A percentile compares a stretch with the other conserved stretches of the same genome.
Conservation (phyloP, 208 protist genomes). For the Leishmania aethiopica region DNA sequence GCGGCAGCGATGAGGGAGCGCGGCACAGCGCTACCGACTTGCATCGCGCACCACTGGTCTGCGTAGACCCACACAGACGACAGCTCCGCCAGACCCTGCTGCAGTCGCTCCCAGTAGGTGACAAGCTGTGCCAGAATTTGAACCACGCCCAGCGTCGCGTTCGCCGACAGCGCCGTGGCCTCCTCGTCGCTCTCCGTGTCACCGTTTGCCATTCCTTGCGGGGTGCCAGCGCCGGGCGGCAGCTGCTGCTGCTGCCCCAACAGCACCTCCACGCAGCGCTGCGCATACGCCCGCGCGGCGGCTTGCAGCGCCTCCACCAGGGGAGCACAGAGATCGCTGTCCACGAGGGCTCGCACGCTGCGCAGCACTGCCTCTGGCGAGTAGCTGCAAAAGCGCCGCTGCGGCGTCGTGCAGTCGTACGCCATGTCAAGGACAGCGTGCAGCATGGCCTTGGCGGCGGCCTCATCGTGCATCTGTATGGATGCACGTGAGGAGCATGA, state of each 20-base stretch:
- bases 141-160: conserved; percentile 7
- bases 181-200: conserved; percentile 15
- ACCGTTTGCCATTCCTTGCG: background rate
- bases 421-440: conserved; percentile 36
- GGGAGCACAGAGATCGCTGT: conserved; percentile 25
- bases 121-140: conserved; percentile 42
- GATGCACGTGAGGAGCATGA: conserved; percentile 5
- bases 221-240: background rate
- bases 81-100: conserved; percentile 43
- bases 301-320: conserved; percentile 39
- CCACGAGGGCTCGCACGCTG: conserved; percentile 58
- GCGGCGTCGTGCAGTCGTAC: conserved; percentile 12
- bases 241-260: conserved; percentile 11
- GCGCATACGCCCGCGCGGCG: conserved; percentile 31
- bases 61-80: conserved; percentile 62
- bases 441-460: conserved; percentile 39
- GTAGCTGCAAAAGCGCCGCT: conserved; percentile 43
- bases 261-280: conserved; percentile 17
- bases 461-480: conserved; percentile 9
- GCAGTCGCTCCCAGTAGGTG: conserved; percentile 46
- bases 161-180: background rate
- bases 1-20: conserved; percentile 21
- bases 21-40: conserved; percentile 10
- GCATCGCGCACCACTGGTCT: conserved; percentile 43
- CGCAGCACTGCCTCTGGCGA: conserved; percentile 48